A percentile compares a stretch with the other conserved stretches of the same genome.
These are phyloP conservation scores for Populus euphratica DNA, from an alignment of 345 rosid genomes.

Conservation along the genomic window DNA sequence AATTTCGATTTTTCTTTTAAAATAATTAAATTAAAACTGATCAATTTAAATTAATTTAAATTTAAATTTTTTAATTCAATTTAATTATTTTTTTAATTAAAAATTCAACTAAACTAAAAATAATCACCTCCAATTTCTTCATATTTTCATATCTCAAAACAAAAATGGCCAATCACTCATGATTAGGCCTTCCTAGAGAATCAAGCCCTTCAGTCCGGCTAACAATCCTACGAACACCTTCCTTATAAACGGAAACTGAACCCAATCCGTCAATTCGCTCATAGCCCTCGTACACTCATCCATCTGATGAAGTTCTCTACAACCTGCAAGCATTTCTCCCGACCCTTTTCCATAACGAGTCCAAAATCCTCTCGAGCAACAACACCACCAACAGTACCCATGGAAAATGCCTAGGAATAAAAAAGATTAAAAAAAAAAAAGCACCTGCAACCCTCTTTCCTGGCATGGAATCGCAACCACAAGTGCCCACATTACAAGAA, in stretches of 20 bases:
- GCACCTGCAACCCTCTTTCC: constrained; percentile 82
- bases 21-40: too few species aligned
- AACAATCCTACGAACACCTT: constrained; percentile 1
- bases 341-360: constrained; percentile 69
- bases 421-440: constrained; percentile 23
- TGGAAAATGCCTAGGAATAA: constrained; percentile 55
- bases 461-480: constrained; percentile 95
- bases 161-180: too few species aligned
- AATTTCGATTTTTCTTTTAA: too few species aligned
- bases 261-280: constrained; percentile 63
- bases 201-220: too few species aligned
- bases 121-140: accelerated
- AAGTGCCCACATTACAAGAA: constrained; percentile 83
- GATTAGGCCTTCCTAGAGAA: too few species aligned
- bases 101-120: too few species aligned
- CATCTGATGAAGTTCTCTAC: constrained; percentile 75
- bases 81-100: too few species aligned
- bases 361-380: constrained; percentile 67
- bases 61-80: too few species aligned
- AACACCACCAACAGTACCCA: constrained; percentile 69
- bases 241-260: constrained; percentile 66
- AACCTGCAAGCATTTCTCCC: constrained; percentile 70
- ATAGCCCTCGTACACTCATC: constrained; percentile 54
- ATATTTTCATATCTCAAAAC: too few species aligned
- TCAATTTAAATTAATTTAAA: too few species aligned